Evolutionary conservation across 345 rosid species (phyloP).

Genomic region (Clausena lansium): DNA sequence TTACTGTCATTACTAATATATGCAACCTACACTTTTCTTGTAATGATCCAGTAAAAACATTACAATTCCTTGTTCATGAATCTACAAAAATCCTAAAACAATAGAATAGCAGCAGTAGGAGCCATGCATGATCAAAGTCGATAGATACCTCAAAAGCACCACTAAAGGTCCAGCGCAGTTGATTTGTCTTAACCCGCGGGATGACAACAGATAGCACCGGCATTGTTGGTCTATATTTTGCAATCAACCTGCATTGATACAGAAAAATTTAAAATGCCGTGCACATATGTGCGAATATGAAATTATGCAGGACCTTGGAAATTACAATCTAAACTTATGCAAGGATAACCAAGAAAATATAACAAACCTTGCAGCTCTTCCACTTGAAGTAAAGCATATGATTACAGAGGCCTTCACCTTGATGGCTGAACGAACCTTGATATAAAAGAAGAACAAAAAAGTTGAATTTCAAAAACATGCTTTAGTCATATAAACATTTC

Average conservation of each 20-base stretch:
- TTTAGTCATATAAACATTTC: slow-evolving; percentile 2
- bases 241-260: slow-evolving; percentile 49
- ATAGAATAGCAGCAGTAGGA: not conserved
- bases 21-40: not conserved
- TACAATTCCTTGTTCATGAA: not conserved
- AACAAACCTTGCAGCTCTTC: slow-evolving; percentile 73
- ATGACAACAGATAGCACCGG: slow-evolving; percentile 80
- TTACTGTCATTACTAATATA: not conserved
- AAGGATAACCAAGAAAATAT: not conserved
- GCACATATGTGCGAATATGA: not conserved
- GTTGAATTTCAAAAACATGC: not conserved
- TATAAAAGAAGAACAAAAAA: slow-evolving; percentile 6
- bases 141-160: slow-evolving; percentile 68
- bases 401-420: slow-evolving; percentile 76
- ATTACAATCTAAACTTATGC: not conserved
- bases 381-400: slow-evolving; percentile 78
- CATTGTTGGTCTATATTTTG: slow-evolving; percentile 82
- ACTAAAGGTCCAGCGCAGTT: slow-evolving; percentile 62
- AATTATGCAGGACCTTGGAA: not conserved
- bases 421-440: slow-evolving; percentile 76
- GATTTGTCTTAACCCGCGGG: slow-evolving; percentile 70
- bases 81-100: not conserved
- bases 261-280: not conserved
- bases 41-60: not conserved
- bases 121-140: not conserved